These are phyloP conservation scores for Lenzites betulinus DNA, from an alignment of 768 basidiomycete species.

Conservation along the genomic window DNA sequence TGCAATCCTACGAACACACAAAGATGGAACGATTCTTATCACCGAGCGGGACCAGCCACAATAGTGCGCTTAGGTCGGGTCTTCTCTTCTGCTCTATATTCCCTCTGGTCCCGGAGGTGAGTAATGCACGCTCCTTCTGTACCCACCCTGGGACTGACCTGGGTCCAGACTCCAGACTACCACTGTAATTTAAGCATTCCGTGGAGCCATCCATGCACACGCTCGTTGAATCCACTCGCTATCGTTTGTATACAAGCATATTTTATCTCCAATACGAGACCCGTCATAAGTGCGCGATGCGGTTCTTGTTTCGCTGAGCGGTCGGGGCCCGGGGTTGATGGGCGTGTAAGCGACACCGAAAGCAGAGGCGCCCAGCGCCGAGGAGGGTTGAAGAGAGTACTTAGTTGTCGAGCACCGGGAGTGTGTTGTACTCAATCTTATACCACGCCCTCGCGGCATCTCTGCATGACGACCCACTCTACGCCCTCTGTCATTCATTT, in stretches of 20 bases:
- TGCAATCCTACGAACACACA: constrained; percentile 29
- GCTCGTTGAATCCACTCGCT: constrained; percentile 7
- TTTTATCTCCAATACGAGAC: background rate
- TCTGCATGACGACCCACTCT: constrained; percentile 24
- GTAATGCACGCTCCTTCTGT: background rate
- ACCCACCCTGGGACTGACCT: background rate
- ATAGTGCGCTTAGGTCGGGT: background rate
- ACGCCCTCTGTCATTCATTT: constrained; percentile 25
- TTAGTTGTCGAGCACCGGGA: constrained; percentile 3
- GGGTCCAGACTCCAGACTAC: background rate
- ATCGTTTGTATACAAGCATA: constrained; percentile 16
- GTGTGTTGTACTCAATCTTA: constrained; percentile 13
- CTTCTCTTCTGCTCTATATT: background rate
- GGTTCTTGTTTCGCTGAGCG: background rate
- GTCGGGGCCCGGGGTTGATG: constrained; percentile 3
- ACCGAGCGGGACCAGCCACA: constrained; percentile 8
- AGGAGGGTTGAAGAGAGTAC: constrained; percentile 1
- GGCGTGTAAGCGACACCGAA: constrained; percentile 14
- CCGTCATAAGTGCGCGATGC: background rate
- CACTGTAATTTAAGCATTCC: constrained; percentile 8
- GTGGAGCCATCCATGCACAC: constrained; percentile 12
- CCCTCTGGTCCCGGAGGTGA: constrained; percentile 13
- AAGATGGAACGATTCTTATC: constrained; percentile 30
- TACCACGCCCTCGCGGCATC: constrained; percentile 20
- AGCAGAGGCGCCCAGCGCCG: constrained; percentile 4